These are phyloP conservation scores for Sabuloglossum arenarium DNA, from an alignment of 495 filamentous ascomycete species.

Conservation along the genomic window DNA sequence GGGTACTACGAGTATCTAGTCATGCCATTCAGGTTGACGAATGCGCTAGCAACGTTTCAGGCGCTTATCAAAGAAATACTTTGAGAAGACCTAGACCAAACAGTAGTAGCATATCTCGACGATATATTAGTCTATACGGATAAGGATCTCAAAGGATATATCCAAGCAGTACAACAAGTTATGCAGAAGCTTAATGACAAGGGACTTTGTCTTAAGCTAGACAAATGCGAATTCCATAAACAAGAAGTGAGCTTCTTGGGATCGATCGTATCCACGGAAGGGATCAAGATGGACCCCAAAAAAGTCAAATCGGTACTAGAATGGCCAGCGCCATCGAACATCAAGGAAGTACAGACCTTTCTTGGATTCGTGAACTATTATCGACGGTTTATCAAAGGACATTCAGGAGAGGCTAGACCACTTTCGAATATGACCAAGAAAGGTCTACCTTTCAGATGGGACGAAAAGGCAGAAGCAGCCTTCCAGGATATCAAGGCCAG, in stretches of 20 bases:
- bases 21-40: too few relatives aligned
- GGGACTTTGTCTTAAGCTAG: constrained; percentile 10
- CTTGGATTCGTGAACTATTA: too few relatives aligned
- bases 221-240: constrained; percentile 17
- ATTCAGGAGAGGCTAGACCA: constrained; percentile 3
- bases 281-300: constrained; percentile 8
- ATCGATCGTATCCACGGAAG: constrained; percentile 6
- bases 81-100: not conserved
- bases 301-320: constrained; percentile 8
- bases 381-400: constrained; percentile 8
- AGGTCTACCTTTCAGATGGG: constrained; percentile 1
- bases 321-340: constrained; percentile 6
- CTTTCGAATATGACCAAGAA: constrained; percentile 7
- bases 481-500: constrained; percentile 7
- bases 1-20: constrained; percentile 1
- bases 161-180: too few relatives aligned
- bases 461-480: constrained; percentile 1
- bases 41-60: not conserved
- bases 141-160: not conserved
- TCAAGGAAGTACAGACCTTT: constrained; percentile 10
- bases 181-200: not conserved
- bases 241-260: constrained; percentile 8
- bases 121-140: constrained; percentile 1
- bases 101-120: not conserved
- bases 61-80: not conserved